phyloP scores from a whole-genome alignment of 257 asterid species.

The Datura wrightii region DNA sequence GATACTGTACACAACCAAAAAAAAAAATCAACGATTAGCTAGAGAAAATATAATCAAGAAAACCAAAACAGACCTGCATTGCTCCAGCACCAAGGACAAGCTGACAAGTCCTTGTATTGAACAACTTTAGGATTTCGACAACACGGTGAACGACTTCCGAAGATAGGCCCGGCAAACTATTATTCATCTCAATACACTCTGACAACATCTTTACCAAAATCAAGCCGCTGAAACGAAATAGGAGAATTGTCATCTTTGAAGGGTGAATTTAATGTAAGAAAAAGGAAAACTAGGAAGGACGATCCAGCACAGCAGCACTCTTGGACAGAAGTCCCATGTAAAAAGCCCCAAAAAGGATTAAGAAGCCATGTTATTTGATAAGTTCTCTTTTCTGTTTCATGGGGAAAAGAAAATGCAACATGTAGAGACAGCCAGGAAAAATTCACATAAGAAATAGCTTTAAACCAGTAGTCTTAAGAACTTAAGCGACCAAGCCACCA shows the following conservation, averaged over 20 bases:
- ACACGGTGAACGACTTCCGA: slow-evolving; percentile 94
- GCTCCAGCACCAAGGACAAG: slow-evolving; percentile 99
- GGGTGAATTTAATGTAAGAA: slow-evolving; percentile 14
- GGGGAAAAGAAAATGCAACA: neutral
- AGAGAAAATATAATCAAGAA: neutral
- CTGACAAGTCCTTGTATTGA: slow-evolving; percentile 94
- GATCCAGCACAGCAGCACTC: neutral
- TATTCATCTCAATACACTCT: slow-evolving; percentile 84
- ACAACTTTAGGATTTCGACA: slow-evolving; percentile 88
- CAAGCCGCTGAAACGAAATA: slow-evolving; percentile 71
- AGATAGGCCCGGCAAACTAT: slow-evolving; percentile 74
- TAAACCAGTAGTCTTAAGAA: neutral
- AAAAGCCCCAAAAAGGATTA: neutral
- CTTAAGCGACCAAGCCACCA: neutral
- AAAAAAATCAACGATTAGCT: neutral
- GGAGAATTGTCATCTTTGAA: slow-evolving; percentile 31
- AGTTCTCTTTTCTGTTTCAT: neutral
- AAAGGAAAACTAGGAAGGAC: slow-evolving; percentile 13
- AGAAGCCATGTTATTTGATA: neutral
- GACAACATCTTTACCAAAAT: slow-evolving; percentile 96
- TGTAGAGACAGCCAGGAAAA: slow-evolving; percentile 12
- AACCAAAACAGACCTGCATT: slow-evolving; percentile 69
- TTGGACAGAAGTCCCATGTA: neutral
- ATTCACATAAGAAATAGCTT: slow-evolving; percentile 1
- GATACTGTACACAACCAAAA: too few species aligned